These are phyloP conservation scores for Lablab purpureus DNA, from an alignment of 306 rosid genomes.

Conservation along the genomic window DNA sequence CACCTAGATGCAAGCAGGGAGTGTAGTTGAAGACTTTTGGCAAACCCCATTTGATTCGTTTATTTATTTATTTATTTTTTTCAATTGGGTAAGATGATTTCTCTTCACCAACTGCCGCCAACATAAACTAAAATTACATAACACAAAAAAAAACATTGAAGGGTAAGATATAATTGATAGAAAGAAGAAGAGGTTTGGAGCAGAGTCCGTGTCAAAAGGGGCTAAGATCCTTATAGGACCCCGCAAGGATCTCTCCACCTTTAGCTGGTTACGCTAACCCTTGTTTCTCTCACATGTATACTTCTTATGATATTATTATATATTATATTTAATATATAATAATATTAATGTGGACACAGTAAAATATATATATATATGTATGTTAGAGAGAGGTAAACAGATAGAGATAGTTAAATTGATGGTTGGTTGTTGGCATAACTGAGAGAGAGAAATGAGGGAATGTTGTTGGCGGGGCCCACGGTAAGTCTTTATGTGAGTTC, in stretches of 20 bases:
- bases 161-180: constrained; percentile 41
- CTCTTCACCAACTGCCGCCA: constrained; percentile 57
- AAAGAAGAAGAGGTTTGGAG: constrained; percentile 54
- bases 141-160: constrained; percentile 20
- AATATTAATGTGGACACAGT: background rate
- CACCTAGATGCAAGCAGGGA: constrained; percentile 55
- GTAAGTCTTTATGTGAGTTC: constrained; percentile 37
- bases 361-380: background rate
- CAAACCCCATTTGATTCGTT: background rate
- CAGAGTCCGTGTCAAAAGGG: constrained; percentile 66
- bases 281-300: background rate
- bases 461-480: constrained; percentile 59
- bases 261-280: constrained; percentile 65
- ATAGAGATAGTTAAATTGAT: constrained; percentile 11
- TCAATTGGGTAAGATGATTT: constrained; percentile 41
- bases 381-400: background rate
- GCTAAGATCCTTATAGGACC: constrained; percentile 68
- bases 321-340: background rate
- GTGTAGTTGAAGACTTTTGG: constrained; percentile 56
- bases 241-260: constrained; percentile 62
- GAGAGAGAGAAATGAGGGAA: constrained; percentile 7
- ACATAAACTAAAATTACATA: constrained; percentile 7
- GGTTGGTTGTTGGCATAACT: constrained; percentile 47
- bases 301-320: background rate
- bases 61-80: background rate